phyloP scores from a whole-genome alignment of 176 grass and related monocot species.

The Aechmea fasciata region DNA sequence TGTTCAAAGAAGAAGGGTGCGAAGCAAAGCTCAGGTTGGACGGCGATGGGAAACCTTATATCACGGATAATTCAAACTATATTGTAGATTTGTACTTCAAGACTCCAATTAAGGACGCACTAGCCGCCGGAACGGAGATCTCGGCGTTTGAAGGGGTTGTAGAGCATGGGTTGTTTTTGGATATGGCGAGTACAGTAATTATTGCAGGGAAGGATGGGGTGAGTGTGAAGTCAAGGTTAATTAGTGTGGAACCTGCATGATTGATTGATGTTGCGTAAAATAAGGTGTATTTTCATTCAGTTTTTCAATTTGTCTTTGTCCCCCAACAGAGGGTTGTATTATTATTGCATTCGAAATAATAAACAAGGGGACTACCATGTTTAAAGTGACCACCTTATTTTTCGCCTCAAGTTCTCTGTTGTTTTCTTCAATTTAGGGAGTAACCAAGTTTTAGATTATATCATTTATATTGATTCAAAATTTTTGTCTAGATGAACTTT shows the following conservation, averaged over 20 bases:
- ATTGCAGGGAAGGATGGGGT: constrained; percentile 85
- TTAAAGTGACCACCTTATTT: not conserved
- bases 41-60: constrained; percentile 56
- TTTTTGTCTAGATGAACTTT: too few relatives aligned
- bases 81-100: constrained; percentile 84
- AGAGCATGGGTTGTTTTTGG: constrained; percentile 86
- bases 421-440: too few relatives aligned
- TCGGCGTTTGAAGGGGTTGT: constrained; percentile 79
- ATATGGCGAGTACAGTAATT: constrained; percentile 84
- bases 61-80: constrained; percentile 60
- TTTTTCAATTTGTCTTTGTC: not conserved
- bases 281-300: not conserved
- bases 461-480: too few relatives aligned
- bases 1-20: constrained; percentile 75
- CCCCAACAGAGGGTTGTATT: not conserved
- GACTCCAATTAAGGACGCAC: constrained; percentile 80
- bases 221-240: constrained; percentile 72
- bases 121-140: constrained; percentile 64
- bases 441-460: too few relatives aligned
- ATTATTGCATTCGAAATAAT: not conserved
- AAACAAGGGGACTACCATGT: not conserved
- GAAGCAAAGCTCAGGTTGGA: constrained; percentile 74
- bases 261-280: not conserved
- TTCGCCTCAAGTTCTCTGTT: not conserved
- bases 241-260: constrained; percentile 4